Evolutionary conservation across 1,284 basidiomycete genomes (phyloP), one percentile per base, ranked within the genome.

Genomic region (Trichosporon inkin): DNA sequence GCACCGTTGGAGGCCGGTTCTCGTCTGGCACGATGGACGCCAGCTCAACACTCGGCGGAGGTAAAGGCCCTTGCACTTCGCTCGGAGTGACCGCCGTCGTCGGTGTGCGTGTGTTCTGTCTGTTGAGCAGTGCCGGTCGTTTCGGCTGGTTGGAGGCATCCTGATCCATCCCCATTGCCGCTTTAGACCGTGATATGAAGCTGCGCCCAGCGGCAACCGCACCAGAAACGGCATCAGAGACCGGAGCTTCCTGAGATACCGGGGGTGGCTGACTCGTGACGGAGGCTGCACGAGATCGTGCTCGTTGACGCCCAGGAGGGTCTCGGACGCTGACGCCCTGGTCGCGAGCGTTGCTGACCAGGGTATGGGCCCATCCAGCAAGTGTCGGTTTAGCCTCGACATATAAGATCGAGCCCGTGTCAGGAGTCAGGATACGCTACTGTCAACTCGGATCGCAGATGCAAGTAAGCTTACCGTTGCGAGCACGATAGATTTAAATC

Each of bases 11-110:
- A 1, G 95, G 94, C 66, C 92, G 89, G 7, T 87, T 83, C 32
- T 85, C 88, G 10, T 84, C 86, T 0, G 91, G 90, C 22, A 95
- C 88, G 67, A 98, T 96, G 1, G 89, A 89, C 61, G 92, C 88
- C 10, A 99, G 81, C 44, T 95, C 91, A 4, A 97, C 92, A 10
- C 76, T 76, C 14, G 77, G 78, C 39, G 67, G 62, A 3, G 19
- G 63, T 62, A 55, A 58, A 55, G 36, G 44, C 7, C 35, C 52
- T 4, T 53, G 35, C 51, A 57, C 53, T 19, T 39, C 53, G 1
- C 19, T 54, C 4, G 67, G 35, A 19, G 68, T 61, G 2, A 70
- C 36, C 10, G 71, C 70, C 1, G 71, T 74, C 16, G 70, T 67
- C 17, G 78, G 58, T 44, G 71, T 68, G 36, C 75, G 53, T 49